phyloP scores from a whole-genome alignment of 2,329 filamentous ascomycete species.

The Fusarium bulbicola region DNA sequence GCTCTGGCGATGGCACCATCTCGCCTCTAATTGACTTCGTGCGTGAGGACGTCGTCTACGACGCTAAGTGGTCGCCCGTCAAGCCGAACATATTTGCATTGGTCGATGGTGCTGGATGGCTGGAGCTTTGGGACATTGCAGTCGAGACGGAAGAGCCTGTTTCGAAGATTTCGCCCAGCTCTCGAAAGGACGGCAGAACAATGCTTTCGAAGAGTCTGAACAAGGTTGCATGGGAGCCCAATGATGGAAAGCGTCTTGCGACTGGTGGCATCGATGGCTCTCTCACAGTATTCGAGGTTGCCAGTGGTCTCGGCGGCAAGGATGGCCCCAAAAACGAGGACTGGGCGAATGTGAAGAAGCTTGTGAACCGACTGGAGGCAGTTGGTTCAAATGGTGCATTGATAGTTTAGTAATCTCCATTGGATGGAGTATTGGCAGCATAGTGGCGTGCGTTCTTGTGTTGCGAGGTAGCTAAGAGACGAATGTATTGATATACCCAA shows the following conservation, averaged over 20 bases:
- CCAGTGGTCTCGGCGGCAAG: constrained; percentile 81
- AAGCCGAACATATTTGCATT: constrained; percentile 94
- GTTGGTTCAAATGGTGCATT: constrained; percentile 61
- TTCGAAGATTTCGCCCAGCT: constrained; percentile 77
- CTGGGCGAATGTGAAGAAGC: constrained; percentile 91
- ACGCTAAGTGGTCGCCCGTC: constrained; percentile 92
- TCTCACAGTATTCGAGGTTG: constrained; percentile 92
- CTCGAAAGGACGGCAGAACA: constrained; percentile 70
- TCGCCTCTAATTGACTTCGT: constrained; percentile 87
- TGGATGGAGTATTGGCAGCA: constrained; percentile 29
- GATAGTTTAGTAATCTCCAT: constrained; percentile 46
- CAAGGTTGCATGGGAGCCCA: constrained; percentile 92
- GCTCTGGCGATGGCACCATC: constrained; percentile 62
- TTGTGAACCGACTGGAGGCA: constrained; percentile 79
- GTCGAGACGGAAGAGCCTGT: constrained; percentile 93
- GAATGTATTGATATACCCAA: constrained; percentile 40
- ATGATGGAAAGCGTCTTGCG: constrained; percentile 85
- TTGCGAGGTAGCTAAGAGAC: constrained; percentile 29
- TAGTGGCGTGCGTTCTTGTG: constrained; percentile 23
- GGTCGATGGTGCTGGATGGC: constrained; percentile 89
- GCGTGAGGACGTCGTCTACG: constrained; percentile 96
- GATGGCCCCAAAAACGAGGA: constrained; percentile 87
- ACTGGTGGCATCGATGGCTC: constrained; percentile 93
- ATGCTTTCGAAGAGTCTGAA: constrained; percentile 89
- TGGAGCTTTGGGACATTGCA: constrained; percentile 96